Evolutionary conservation across 179 eudicot species (phyloP).

Genomic region (Beta macrorhiza): DNA sequence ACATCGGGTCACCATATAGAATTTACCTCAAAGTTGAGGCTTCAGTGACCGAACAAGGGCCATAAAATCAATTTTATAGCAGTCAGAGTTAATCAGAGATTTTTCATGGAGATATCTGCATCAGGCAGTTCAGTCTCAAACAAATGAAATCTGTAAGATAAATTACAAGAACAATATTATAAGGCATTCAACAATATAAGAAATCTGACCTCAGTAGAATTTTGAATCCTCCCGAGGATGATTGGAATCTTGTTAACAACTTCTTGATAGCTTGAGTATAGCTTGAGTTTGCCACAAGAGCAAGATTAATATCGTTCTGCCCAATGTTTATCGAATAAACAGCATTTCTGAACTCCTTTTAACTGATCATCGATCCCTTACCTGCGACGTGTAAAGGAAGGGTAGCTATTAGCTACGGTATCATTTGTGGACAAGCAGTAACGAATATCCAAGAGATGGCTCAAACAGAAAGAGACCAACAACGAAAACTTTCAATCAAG

Average conservation of each 20-base stretch:
- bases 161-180: neutral
- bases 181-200: neutral
- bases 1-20: too few species aligned
- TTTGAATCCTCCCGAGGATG: conserved; percentile 58
- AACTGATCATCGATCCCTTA: conserved; percentile 38
- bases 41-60: neutral
- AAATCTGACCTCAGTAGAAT: conserved; percentile 49
- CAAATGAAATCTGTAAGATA: neutral
- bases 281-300: conserved; percentile 32
- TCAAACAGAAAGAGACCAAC: too few species aligned
- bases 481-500: neutral
- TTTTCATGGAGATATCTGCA: neutral
- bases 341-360: conserved; percentile 43
- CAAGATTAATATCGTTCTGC: conserved; percentile 71
- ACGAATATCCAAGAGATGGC: neutral
- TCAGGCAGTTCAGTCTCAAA: neutral
- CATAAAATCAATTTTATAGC: neutral
- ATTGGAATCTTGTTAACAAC: conserved; percentile 43
- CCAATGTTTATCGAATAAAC: conserved; percentile 85
- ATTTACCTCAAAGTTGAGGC: neutral
- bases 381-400: conserved; percentile 12
- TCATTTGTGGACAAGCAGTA: neutral
- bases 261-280: conserved; percentile 19
- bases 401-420: neutral
- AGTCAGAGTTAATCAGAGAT: neutral